These are phyloP conservation scores for Populus hybrid DNA, from an alignment of 441 rosid genomes.

Conservation along the genomic window DNA sequence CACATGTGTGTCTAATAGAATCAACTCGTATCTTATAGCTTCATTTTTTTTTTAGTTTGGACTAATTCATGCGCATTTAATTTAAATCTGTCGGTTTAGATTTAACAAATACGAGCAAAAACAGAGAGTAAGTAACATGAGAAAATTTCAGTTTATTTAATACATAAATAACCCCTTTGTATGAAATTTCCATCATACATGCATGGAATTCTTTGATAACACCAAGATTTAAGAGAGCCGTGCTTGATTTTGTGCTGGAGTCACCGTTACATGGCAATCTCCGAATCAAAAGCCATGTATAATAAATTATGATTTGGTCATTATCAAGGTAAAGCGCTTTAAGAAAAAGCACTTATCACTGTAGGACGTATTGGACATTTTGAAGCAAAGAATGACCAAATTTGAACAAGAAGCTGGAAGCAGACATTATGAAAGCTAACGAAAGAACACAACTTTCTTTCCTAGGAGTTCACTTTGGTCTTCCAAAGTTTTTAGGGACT, in stretches of 20 bases:
- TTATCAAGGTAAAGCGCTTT: neutral
- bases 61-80: no score
- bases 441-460: slow-evolving; percentile 19
- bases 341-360: no score
- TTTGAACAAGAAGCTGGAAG: slow-evolving; percentile 17
- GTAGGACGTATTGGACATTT: neutral
- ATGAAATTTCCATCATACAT: no score
- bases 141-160: no score
- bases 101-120: no score
- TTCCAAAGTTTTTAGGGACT: slow-evolving; percentile 16
- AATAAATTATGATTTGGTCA: neutral
- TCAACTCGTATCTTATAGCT: no score
- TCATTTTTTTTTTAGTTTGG: no score
- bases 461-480: slow-evolving; percentile 25
- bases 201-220: neutral
- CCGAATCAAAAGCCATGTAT: neutral
- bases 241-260: neutral
- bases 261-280: neutral
- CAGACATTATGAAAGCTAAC: slow-evolving; percentile 17
- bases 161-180: no score
- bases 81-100: no score
- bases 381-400: slow-evolving; percentile 30
- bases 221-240: neutral
- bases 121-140: no score
- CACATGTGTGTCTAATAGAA: no score